A percentile compares a stretch with the other conserved stretches of the same genome.
phyloP scores from a whole-genome alignment of 2,329 filamentous ascomycete genomes.

The Plenodomus biglobosus region DNA sequence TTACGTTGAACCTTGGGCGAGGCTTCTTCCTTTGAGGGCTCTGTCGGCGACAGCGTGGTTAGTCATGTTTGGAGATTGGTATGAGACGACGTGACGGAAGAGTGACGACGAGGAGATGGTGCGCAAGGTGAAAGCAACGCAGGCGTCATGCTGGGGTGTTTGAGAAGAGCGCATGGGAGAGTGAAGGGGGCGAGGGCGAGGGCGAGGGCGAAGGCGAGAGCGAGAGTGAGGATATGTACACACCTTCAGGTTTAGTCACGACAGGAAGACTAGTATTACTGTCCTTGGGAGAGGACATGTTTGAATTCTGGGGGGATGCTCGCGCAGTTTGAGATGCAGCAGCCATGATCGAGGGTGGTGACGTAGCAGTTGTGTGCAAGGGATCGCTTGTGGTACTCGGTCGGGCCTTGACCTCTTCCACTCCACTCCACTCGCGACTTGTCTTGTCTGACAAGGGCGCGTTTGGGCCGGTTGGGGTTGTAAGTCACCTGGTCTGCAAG shows the following conservation, averaged over 20 bases:
- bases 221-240: constrained; percentile 18
- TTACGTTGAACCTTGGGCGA: constrained; percentile 28
- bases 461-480: constrained; percentile 8
- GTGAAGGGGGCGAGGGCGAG: constrained; percentile 1
- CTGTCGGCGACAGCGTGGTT: constrained; percentile 21
- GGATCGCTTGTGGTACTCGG: constrained; percentile 34
- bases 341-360: constrained; percentile 40
- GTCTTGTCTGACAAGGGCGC: constrained; percentile 16
- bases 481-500: constrained; percentile 8
- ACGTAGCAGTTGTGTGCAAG: constrained; percentile 37
- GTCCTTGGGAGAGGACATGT: constrained; percentile 45
- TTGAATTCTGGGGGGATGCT: constrained; percentile 41
- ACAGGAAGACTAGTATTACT: constrained; percentile 37
- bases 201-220: constrained; percentile 1
- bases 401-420: constrained; percentile 25
- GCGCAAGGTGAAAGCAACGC: constrained; percentile 4
- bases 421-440: constrained; percentile 29
- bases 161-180: too few species aligned
- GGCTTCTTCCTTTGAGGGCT: constrained; percentile 29
- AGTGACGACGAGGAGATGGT: constrained; percentile 16
- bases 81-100: constrained; percentile 6
- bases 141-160: not conserved
- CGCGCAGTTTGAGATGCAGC: constrained; percentile 39
- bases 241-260: constrained; percentile 41
- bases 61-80: constrained; percentile 19